Conservation (phyloP, 1,284 basidiomycete species). For the Malassezia vespertilionis region DNA sequence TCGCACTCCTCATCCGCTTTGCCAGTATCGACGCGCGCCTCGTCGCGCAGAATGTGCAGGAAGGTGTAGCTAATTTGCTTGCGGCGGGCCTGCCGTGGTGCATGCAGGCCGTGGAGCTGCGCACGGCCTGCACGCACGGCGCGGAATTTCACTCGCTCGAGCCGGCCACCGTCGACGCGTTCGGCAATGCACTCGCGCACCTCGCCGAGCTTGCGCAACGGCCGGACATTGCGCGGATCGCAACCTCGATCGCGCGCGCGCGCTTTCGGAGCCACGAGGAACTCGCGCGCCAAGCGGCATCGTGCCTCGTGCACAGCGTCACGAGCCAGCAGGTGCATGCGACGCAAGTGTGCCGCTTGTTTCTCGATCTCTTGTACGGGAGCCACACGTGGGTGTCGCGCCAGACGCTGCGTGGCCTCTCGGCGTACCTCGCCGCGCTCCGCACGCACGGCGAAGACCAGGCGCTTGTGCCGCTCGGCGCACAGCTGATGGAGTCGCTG, state of each 20-base stretch:
- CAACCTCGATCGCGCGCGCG: slow-evolving; percentile 73
- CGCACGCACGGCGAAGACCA: neutral
- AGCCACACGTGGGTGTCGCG: slow-evolving; percentile 68
- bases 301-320: slow-evolving; percentile 54
- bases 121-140: slow-evolving; percentile 1
- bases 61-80: too few species aligned
- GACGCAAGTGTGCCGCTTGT: slow-evolving; percentile 61
- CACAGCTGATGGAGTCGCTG: slow-evolving; percentile 79
- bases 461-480: slow-evolving; percentile 60
- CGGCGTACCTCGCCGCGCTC: slow-evolving; percentile 63
- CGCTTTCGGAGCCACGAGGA: slow-evolving; percentile 88
- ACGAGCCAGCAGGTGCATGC: neutral
- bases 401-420: slow-evolving; percentile 74
- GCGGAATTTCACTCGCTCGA: neutral
- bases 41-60: too few species aligned
- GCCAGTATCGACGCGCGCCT: neutral
- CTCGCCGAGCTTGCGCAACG: slow-evolving; percentile 62
- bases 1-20: neutral
- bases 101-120: slow-evolving; percentile 60
- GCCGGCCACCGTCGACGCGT: neutral
- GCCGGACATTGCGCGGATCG: slow-evolving; percentile 68
- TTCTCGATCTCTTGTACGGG: slow-evolving; percentile 78
- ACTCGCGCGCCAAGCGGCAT: slow-evolving; percentile 77
- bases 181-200: slow-evolving; percentile 50
- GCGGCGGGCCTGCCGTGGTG: slow-evolving; percentile 78